Evolutionary conservation across 257 asterid genomes (phyloP).

Genomic region (Ehretia macrophylla): DNA sequence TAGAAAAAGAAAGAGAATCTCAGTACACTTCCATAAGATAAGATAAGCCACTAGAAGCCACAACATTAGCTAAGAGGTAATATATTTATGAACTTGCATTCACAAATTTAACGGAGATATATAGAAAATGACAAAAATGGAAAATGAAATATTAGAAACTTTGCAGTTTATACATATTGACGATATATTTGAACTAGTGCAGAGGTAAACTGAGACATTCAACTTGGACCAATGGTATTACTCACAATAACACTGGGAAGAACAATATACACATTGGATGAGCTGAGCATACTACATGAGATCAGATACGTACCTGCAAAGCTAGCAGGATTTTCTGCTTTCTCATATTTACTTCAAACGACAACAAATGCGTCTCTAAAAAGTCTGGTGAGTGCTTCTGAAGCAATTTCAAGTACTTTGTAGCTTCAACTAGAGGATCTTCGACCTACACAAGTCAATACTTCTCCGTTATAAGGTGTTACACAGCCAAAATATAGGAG

Average conservation of each 20-base stretch:
- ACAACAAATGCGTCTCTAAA: slow-evolving; percentile 78
- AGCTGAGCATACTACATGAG: neutral
- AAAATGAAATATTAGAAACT: too few relatives aligned
- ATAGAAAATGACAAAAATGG: neutral
- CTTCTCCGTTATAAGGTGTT: slow-evolving; percentile 10
- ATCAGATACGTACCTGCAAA: slow-evolving; percentile 52
- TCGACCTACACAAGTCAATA: slow-evolving; percentile 57
- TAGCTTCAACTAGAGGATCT: slow-evolving; percentile 86
- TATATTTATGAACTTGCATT: neutral
- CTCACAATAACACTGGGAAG: neutral
- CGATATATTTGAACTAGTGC: too few relatives aligned
- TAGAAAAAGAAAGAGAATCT: slow-evolving; percentile 23
- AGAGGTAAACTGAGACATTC: too few relatives aligned
- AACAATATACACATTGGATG: neutral
- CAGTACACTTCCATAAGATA: neutral
- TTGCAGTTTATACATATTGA: too few relatives aligned
- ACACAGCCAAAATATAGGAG: slow-evolving; percentile 5
- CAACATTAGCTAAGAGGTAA: neutral
- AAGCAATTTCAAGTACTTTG: slow-evolving; percentile 89
- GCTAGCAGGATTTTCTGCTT: slow-evolving; percentile 78
- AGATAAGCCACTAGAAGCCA: neutral
- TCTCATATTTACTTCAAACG: slow-evolving; percentile 93
- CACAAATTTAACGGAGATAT: neutral
- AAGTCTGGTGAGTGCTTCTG: slow-evolving; percentile 84
- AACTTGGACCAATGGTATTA: neutral